Conservation (phyloP, 2,329 filamentous ascomycete species). For the Colletotrichum tofieldiae region DNA sequence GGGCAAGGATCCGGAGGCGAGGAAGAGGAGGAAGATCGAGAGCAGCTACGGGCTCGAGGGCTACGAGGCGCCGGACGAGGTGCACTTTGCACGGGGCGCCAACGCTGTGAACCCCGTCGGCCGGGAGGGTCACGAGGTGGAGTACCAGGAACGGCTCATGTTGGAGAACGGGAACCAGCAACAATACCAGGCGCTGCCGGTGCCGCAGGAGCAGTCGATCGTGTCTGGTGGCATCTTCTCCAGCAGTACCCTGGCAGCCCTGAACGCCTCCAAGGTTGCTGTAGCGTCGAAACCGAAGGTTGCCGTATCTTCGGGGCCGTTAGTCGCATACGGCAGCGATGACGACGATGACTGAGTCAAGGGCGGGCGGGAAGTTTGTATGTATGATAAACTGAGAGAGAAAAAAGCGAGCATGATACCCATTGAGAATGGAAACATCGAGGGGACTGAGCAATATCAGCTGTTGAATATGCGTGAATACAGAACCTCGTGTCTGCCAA, state of each 20-base stretch:
- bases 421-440: slow-evolving; percentile 40
- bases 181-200: slow-evolving; percentile 26
- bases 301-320: slow-evolving; percentile 73
- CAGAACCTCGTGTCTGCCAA: slow-evolving; percentile 85
- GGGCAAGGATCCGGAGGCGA: slow-evolving; percentile 87
- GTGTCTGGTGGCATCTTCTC: slow-evolving; percentile 81
- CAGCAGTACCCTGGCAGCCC: slow-evolving; percentile 83
- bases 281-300: slow-evolving; percentile 70
- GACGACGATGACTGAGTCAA: slow-evolving; percentile 60
- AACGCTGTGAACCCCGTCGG: slow-evolving; percentile 75
- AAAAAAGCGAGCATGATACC: slow-evolving; percentile 41
- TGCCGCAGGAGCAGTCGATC: slow-evolving; percentile 54
- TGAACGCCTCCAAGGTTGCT: slow-evolving; percentile 73
- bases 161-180: slow-evolving; percentile 65
- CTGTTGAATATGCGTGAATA: slow-evolving; percentile 93
- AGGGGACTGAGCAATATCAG: slow-evolving; percentile 54
- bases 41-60: slow-evolving; percentile 90
- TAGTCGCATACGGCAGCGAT: slow-evolving; percentile 93
- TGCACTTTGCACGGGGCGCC: slow-evolving; percentile 89
- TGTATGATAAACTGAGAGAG: slow-evolving; percentile 70
- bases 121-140: slow-evolving; percentile 73
- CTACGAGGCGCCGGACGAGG: slow-evolving; percentile 93
- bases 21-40: slow-evolving; percentile 91
- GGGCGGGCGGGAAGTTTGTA: slow-evolving; percentile 69
- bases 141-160: slow-evolving; percentile 73